phyloP scores from a whole-genome alignment of 768 basidiomycete genomes.

The Lentinus tigrinus region DNA sequence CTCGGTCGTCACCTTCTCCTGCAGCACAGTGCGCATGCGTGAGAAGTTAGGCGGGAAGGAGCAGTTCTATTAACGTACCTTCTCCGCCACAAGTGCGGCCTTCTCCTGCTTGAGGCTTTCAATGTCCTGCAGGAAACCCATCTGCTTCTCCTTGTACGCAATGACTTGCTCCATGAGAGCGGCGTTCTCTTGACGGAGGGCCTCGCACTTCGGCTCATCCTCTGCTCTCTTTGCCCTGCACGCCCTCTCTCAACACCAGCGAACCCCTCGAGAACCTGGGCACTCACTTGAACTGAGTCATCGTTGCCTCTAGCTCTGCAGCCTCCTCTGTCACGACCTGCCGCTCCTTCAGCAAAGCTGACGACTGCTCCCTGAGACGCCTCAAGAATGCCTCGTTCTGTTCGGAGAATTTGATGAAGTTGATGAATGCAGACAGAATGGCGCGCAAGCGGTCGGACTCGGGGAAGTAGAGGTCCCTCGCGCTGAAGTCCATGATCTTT shows the following conservation, averaged over 20 bases:
- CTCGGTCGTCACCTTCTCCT: constrained; percentile 66
- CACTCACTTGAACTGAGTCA: constrained; percentile 57
- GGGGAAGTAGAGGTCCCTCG: constrained; percentile 72
- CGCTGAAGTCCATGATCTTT: constrained; percentile 72
- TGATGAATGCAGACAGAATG: constrained; percentile 86
- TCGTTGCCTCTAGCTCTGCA: constrained; percentile 47
- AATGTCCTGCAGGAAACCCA: constrained; percentile 57
- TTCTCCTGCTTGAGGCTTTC: constrained; percentile 75
- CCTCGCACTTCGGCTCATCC: constrained; percentile 67
- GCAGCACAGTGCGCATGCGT: constrained; percentile 1
- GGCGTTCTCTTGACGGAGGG: constrained; percentile 58
- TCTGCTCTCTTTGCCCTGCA: constrained; percentile 61
- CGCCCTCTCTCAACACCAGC: neutral
- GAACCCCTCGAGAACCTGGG: neutral
- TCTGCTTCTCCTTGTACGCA: constrained; percentile 66
- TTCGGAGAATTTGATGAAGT: constrained; percentile 88
- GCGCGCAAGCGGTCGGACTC: constrained; percentile 72
- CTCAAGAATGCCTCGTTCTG: constrained; percentile 64
- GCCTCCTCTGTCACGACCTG: constrained; percentile 52
- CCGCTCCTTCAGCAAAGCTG: constrained; percentile 59
- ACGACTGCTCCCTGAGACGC: constrained; percentile 60
- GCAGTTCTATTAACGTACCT: constrained; percentile 38
- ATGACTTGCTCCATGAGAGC: constrained; percentile 64
- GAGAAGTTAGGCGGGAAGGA: neutral
- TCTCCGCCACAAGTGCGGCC: constrained; percentile 57